Evolutionary conservation across 2,329 filamentous ascomycete species (phyloP).

Genomic region (Beauveria bassiana): DNA sequence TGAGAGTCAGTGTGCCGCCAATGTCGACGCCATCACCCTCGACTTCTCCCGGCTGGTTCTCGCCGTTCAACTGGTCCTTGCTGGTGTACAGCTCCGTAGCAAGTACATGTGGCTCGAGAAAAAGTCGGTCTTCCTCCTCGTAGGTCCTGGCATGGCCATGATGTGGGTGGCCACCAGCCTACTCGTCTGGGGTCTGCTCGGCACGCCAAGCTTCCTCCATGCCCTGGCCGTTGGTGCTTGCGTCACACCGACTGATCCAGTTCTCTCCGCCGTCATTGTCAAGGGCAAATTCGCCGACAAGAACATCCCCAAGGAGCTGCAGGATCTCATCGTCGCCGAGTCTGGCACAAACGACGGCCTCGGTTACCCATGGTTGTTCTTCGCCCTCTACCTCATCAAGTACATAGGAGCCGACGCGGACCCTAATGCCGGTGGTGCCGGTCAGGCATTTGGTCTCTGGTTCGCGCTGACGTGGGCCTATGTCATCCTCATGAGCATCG

Average conservation of each 20-base stretch:
- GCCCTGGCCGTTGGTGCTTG: slow-evolving; percentile 76
- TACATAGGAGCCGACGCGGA: slow-evolving; percentile 55
- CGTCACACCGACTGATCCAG: slow-evolving; percentile 86
- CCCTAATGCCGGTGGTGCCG: slow-evolving; percentile 43
- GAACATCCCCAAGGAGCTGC: slow-evolving; percentile 74
- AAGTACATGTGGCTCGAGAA: slow-evolving; percentile 74
- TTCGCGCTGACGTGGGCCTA: slow-evolving; percentile 83
- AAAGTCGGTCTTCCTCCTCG: slow-evolving; percentile 63
- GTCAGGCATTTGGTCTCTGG: slow-evolving; percentile 68
- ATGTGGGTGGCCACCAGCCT: slow-evolving; percentile 86
- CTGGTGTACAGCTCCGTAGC: slow-evolving; percentile 79
- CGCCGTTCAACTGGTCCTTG: slow-evolving; percentile 82
- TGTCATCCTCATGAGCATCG: slow-evolving; percentile 67
- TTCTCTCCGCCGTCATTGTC: slow-evolving; percentile 81
- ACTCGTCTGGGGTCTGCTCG: slow-evolving; percentile 69
- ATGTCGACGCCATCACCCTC: slow-evolving; percentile 66
- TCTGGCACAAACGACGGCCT: slow-evolving; percentile 85
- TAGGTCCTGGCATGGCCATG: slow-evolving; percentile 74
- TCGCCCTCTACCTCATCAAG: slow-evolving; percentile 77
- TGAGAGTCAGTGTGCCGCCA: slow-evolving; percentile 31
- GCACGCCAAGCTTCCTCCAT: slow-evolving; percentile 64
- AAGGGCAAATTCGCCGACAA: slow-evolving; percentile 91
- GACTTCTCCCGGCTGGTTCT: slow-evolving; percentile 83
- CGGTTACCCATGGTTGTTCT: slow-evolving; percentile 81
- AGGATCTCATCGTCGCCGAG: slow-evolving; percentile 74